These are phyloP conservation scores for Gracilaria caudata DNA, from an alignment of 23 red algal genomes.

Conservation along the genomic window DNA sequence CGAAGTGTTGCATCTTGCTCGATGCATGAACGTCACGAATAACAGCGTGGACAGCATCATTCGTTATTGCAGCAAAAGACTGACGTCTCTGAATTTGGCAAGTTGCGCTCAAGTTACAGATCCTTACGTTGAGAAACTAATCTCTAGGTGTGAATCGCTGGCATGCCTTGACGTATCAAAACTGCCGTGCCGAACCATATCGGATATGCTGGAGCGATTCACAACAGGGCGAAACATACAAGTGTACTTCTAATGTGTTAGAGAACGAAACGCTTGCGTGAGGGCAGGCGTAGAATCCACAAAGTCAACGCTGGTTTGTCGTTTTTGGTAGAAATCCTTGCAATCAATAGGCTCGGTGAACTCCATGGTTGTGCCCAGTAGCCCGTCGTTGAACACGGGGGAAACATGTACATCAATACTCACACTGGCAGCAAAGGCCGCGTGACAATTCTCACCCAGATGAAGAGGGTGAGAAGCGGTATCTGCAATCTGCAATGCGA, in stretches of 20 bases:
- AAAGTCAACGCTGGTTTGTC: neutral
- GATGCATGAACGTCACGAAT: conserved; percentile 64
- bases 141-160: conserved; percentile 32
- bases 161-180: conserved; percentile 66
- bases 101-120: conserved; percentile 64
- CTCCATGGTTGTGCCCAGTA: neutral
- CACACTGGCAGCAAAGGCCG: neutral
- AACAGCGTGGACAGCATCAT: conserved; percentile 66
- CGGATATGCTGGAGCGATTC: conserved; percentile 65
- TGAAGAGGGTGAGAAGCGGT: neutral
- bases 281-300: neutral
- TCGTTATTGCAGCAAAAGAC: conserved; percentile 36
- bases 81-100: conserved; percentile 66
- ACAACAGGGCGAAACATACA: conserved; percentile 55
- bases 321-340: neutral
- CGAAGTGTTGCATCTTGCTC: conserved; percentile 61
- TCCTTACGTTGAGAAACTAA: conserved; percentile 59
- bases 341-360: neutral
- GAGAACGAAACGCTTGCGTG: neutral
- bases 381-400: neutral
- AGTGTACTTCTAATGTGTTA: conserved; percentile 57
- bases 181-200: conserved; percentile 67
- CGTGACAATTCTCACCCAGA: neutral
- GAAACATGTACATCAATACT: neutral
- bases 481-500: neutral